phyloP scores from a whole-genome alignment of 2,329 filamentous ascomycete genomes.

The Diaporthe sp. region DNA sequence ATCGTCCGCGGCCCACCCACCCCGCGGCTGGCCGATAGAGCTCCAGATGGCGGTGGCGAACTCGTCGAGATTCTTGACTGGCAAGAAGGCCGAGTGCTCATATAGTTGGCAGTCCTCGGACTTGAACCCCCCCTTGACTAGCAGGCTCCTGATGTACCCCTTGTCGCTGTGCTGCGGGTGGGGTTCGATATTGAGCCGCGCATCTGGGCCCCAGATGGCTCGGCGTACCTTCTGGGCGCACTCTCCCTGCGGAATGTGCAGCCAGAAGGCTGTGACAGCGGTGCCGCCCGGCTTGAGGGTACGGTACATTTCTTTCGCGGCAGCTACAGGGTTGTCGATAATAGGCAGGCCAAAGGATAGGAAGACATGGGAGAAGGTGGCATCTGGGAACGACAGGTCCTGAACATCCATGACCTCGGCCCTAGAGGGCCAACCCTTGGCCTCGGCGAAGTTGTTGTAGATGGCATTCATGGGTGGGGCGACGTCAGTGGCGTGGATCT shows the following conservation, averaged over 20 bases:
- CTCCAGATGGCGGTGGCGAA: slow-evolving; percentile 37
- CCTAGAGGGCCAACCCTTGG: slow-evolving; percentile 31
- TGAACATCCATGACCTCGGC: slow-evolving; percentile 37
- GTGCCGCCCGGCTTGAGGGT: slow-evolving; percentile 37
- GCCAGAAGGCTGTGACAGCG: slow-evolving; percentile 38
- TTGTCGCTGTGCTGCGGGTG: slow-evolving; percentile 36
- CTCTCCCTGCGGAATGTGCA: slow-evolving; percentile 39
- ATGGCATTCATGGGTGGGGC: slow-evolving; percentile 32
- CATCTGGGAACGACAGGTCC: slow-evolving; percentile 34
- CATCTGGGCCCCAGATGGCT: slow-evolving; percentile 37
- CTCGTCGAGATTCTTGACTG: slow-evolving; percentile 34
- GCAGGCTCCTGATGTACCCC: slow-evolving; percentile 28
- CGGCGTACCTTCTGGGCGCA: slow-evolving; percentile 34
- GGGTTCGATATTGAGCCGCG: slow-evolving; percentile 35
- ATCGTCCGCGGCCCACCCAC: slow-evolving; percentile 38
- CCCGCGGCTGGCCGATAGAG: slow-evolving; percentile 35
- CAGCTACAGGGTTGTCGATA: slow-evolving; percentile 35
- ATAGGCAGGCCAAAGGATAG: slow-evolving; percentile 38
- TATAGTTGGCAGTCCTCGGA: slow-evolving; percentile 33
- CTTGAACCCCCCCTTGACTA: slow-evolving; percentile 35
- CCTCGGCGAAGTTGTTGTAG: slow-evolving; percentile 35
- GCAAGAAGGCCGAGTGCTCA: slow-evolving; percentile 36
- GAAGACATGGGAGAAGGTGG: slow-evolving; percentile 37
- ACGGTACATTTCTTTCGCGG: slow-evolving; percentile 35
- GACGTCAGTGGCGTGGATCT: slow-evolving; percentile 32